Evolutionary conservation across 2,329 filamentous ascomycete genomes (phyloP), one percentile per base, ranked within the genome.

Genomic region (Hawksworthiomyces lignivorus): DNA sequence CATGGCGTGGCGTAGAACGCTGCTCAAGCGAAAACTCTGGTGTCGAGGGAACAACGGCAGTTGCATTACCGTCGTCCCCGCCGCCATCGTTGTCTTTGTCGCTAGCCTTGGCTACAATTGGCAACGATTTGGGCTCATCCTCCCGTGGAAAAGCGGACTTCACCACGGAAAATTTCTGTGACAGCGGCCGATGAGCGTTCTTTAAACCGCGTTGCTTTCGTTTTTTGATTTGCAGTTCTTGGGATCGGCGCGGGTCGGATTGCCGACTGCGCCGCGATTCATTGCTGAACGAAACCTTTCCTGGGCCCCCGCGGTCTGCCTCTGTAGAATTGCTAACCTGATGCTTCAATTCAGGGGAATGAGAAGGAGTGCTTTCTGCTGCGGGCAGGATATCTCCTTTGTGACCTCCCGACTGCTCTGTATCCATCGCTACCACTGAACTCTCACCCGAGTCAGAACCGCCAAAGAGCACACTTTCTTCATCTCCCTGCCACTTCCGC

Each of bases 131-230:
- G 9, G 5, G 7, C 7, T 28, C 20, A 1, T 31, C 22, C n/a
- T 31, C 34, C 7, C 21, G 30, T 1, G 46, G 1, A 30, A 48
- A 46, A 0, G 41, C 34, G 5, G 44, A 48, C 31, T 49, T 49
- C 29, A 49, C 47, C 2, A 47, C 44, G 10, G 38, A 28, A 15
- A 45, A 49, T 0, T 39, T 47, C 26, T 49, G 42, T 12, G 47
- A 47, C 5, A 49, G 42, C 2, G 47, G 39, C 0, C 45, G 47
- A 10, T 43, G 31, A 5, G 10, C 12, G 8, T 30, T 22, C 15
- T 34, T 37, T 9, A 30, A 2, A 10, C 29, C 29, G 4, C n/a
- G n/a, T 8, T 33, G 19, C 12, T 27, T 21, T 26, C 32, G 40
- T 14, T 26, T 39, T 21, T 18, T 20, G 8, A 26, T 8, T 5